Conservation (phyloP, 805 yeast genomes). For the Candida nanaspora region DNA sequence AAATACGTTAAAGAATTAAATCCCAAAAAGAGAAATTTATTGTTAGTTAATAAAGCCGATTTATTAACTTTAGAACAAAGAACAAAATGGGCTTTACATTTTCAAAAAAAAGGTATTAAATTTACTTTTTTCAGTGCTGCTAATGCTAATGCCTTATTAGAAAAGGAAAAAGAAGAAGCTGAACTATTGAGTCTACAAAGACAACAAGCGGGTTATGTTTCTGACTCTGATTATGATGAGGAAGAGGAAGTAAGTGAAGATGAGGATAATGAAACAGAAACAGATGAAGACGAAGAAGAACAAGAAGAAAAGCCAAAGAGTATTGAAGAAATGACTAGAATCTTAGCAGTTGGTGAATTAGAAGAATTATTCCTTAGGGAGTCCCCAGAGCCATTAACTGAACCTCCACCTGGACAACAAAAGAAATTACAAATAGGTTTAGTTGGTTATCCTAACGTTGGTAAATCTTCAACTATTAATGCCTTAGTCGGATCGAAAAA, state of each 20-base stretch:
- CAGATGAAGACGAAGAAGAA: conserved; percentile 13
- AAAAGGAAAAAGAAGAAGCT: conserved; percentile 46
- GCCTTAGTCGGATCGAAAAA: conserved; percentile 94
- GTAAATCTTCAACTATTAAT: conserved; percentile 86
- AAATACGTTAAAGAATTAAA: conserved; percentile 72
- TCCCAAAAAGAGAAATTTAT: conserved; percentile 67
- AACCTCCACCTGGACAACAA: conserved; percentile 48
- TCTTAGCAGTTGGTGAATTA: conserved; percentile 75
- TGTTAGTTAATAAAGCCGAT: conserved; percentile 92
- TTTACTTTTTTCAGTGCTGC: conserved; percentile 93
- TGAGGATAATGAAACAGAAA: conserved; percentile 14
- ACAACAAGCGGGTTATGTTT: conserved; percentile 15
- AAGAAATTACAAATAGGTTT: conserved; percentile 80
- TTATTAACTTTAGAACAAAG: conserved; percentile 73
- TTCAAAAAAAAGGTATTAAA: conserved; percentile 57
- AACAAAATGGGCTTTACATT: conserved; percentile 80
- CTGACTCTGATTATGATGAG: conserved; percentile 14
- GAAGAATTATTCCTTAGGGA: conserved; percentile 69
- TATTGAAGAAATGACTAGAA: conserved; percentile 44
- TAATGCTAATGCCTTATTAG: conserved; percentile 69
- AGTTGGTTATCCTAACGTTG: conserved; percentile 94
- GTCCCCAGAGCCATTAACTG: conserved; percentile 63
- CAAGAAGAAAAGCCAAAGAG: conserved; percentile 12
- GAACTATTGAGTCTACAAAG: conserved; percentile 17
- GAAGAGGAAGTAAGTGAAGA: conserved; percentile 15